Percentiles rank a stretch among this genome's conserved stretches.
These are phyloP conservation scores for Recurvomyces mirabilis DNA, from an alignment of 495 filamentous ascomycete genomes.

Conservation along the genomic window DNA sequence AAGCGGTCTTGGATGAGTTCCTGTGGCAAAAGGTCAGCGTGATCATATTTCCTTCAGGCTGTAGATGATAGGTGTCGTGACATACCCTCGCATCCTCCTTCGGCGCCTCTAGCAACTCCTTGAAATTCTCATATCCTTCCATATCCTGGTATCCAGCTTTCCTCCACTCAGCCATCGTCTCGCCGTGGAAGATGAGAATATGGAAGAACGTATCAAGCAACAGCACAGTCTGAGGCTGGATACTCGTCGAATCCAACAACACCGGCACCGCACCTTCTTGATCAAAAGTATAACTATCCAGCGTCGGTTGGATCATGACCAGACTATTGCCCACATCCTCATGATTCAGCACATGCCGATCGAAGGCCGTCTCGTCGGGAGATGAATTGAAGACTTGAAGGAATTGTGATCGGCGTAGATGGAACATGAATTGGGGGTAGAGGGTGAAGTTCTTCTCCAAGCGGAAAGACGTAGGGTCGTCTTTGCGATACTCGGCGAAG, in stretches of 20 bases:
- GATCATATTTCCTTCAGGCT: background rate
- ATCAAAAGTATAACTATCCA: constrained; percentile 95
- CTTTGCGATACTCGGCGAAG: constrained; percentile 96
- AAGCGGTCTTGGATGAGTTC: constrained; percentile 97
- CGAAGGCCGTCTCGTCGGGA: constrained; percentile 97
- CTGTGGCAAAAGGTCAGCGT: constrained; percentile 36
- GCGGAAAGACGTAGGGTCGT: constrained; percentile 94
- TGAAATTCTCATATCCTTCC: constrained; percentile 97
- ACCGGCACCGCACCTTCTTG: constrained; percentile 85
- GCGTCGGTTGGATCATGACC: constrained; percentile 97
- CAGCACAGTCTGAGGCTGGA: constrained; percentile 87
- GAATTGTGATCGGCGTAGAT: constrained; percentile 92
- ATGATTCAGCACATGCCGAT: constrained; percentile 91
- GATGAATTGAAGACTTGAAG: constrained; percentile 99
- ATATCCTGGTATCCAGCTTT: constrained; percentile 98
- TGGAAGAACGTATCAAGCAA: constrained; percentile 99
- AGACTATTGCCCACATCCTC: constrained; percentile 96
- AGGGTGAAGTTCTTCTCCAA: constrained; percentile 98
- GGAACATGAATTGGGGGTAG: constrained; percentile 99
- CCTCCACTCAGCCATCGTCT: constrained; percentile 96
- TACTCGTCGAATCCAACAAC: constrained; percentile 87
- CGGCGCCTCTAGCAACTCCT: constrained; percentile 75
- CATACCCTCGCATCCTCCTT: constrained; percentile 93
- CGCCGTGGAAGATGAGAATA: constrained; percentile 97
- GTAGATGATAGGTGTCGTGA: no score